A percentile compares a stretch with the other conserved stretches of the same genome.
Conservation (phyloP, 495 filamentous ascomycete genomes). For the Aspergillus carlsbadensis region DNA sequence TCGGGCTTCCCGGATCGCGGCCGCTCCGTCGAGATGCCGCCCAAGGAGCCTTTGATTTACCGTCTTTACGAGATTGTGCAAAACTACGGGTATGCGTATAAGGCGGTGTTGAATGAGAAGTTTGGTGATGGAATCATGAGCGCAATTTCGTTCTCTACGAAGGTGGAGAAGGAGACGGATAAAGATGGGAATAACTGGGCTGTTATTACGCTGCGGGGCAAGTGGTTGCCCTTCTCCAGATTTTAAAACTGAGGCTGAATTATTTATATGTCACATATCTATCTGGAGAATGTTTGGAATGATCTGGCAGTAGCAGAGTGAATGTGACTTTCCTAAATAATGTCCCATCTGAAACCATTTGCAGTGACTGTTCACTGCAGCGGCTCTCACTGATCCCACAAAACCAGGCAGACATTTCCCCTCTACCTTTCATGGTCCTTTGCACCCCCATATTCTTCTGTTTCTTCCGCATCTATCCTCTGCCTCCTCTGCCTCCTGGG, state of each 20-base stretch:
- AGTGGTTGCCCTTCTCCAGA: slow-evolving; percentile 62
- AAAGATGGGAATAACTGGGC: slow-evolving; percentile 79
- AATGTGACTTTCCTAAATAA: not conserved
- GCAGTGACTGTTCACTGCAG: too few species aligned
- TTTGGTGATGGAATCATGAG: slow-evolving; percentile 99
- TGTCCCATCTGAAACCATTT: too few species aligned
- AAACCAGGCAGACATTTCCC: too few species aligned
- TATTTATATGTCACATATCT: too few species aligned
- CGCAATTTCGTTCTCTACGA: slow-evolving; percentile 88
- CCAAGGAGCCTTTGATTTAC: slow-evolving; percentile 91
- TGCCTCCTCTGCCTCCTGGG: too few species aligned
- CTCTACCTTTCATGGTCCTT: too few species aligned
- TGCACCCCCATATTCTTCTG: not conserved
- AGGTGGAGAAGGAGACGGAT: slow-evolving; percentile 95
- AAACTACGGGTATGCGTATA: slow-evolving; percentile 97
- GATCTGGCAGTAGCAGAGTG: too few species aligned
- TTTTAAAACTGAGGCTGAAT: not conserved
- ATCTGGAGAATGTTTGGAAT: too few species aligned
- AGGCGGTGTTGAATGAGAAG: slow-evolving; percentile 96
- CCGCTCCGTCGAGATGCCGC: slow-evolving; percentile 85
- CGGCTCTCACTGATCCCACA: too few species aligned
- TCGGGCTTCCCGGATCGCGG: slow-evolving; percentile 80
- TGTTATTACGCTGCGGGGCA: slow-evolving; percentile 86
- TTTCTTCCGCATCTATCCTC: not conserved
- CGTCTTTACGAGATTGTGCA: slow-evolving; percentile 94